Percentiles rank a stretch among this genome's conserved stretches.
These are phyloP conservation scores for Rhamnella rubrinervis DNA, from an alignment of 331 rosid species.

Conservation along the genomic window DNA sequence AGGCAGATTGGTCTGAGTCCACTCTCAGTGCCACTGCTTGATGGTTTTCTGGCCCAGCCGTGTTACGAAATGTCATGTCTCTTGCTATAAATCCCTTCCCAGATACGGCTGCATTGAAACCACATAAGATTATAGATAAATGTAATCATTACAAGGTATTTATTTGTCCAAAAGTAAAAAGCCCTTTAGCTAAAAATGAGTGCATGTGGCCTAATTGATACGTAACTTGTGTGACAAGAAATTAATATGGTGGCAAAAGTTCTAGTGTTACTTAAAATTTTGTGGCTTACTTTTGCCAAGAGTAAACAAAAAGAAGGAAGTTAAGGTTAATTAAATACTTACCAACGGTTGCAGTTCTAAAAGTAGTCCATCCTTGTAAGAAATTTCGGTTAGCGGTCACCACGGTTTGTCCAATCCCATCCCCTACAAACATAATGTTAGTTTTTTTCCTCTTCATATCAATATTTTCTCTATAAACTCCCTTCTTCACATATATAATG, in stretches of 20 bases:
- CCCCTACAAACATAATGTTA: constrained; percentile 79
- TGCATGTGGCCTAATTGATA: no score
- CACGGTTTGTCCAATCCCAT: constrained; percentile 81
- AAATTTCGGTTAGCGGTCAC: constrained; percentile 66
- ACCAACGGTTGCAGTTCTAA: constrained; percentile 93
- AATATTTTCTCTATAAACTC: constrained; percentile 68
- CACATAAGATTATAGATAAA: no score
- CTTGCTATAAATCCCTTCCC: constrained; percentile 86
- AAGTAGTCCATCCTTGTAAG: constrained; percentile 98
- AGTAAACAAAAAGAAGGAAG: not conserved
- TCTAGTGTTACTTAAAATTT: no score
- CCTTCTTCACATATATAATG: constrained; percentile 70
- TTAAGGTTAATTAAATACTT: constrained; percentile 18
- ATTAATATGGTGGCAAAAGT: no score
- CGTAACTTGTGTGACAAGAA: no score
- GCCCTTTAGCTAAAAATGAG: no score
- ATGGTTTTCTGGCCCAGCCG: constrained; percentile 66
- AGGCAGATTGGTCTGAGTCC: constrained; percentile 92
- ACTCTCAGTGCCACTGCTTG: constrained; percentile 90
- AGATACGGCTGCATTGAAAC: constrained; percentile 54
- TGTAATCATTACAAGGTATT: no score
- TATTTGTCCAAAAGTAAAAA: no score
- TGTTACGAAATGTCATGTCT: constrained; percentile 84
- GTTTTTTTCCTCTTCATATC: constrained; percentile 85
- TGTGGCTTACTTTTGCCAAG: no score